Evolutionary conservation across 2,329 filamentous ascomycete genomes (phyloP).

Genomic region (Hypomyces rosellus): DNA sequence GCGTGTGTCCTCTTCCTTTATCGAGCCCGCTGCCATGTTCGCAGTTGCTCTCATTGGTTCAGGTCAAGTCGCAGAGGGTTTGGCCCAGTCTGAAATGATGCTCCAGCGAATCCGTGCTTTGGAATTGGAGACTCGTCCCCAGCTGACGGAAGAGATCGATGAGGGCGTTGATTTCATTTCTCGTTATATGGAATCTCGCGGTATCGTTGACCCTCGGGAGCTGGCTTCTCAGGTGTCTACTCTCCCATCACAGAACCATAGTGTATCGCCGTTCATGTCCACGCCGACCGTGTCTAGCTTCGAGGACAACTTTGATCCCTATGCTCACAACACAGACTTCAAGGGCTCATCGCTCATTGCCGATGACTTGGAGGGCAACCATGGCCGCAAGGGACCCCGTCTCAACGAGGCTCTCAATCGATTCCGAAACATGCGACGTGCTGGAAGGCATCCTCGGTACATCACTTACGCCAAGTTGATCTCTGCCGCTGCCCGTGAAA

Average conservation of each 20-base stretch:
- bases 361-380: slow-evolving; percentile 77
- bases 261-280: slow-evolving; percentile 45
- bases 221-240: slow-evolving; percentile 40
- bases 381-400: slow-evolving; percentile 64
- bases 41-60: slow-evolving; percentile 80
- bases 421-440: slow-evolving; percentile 88
- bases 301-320: slow-evolving; percentile 85
- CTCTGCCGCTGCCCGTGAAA: slow-evolving; percentile 76
- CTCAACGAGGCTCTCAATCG: slow-evolving; percentile 75
- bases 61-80: slow-evolving; percentile 74
- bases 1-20: slow-evolving; percentile 57
- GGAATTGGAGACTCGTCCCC: slow-evolving; percentile 42
- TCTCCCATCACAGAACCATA: slow-evolving; percentile 37
- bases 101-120: slow-evolving; percentile 72
- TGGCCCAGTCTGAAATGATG: slow-evolving; percentile 76
- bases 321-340: slow-evolving; percentile 84
- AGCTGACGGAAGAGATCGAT: slow-evolving; percentile 73
- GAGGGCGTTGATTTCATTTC: slow-evolving; percentile 70
- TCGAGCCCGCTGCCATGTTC: slow-evolving; percentile 89
- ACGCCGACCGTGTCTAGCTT: slow-evolving; percentile 54
- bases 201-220: slow-evolving; percentile 50
- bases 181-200: slow-evolving; percentile 51
- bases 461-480: slow-evolving; percentile 97
- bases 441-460: slow-evolving; percentile 86
- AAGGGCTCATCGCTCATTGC: slow-evolving; percentile 88